These are phyloP conservation scores for Albugo candida DNA, from an alignment of 352 stramenopile species.

Conservation along the genomic window DNA sequence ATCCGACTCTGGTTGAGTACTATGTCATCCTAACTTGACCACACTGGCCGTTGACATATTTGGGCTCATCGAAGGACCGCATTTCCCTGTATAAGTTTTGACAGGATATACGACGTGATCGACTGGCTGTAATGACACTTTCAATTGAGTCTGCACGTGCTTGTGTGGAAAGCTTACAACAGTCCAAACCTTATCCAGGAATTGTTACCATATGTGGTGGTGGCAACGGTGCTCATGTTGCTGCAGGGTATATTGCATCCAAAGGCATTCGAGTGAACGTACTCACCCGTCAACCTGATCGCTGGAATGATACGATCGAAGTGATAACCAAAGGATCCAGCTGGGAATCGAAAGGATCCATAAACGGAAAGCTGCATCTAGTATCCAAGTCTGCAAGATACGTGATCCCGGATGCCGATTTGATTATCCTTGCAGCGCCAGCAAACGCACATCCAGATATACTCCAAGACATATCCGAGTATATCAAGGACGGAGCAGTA, in stretches of 20 bases:
- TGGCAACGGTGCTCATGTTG: conserved; percentile 82
- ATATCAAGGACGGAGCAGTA: conserved; percentile 71
- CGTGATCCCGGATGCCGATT: conserved; percentile 73
- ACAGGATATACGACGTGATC: too few relatives aligned
- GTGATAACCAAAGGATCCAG: conserved; percentile 68
- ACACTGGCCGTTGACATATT: too few relatives aligned
- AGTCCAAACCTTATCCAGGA: background rate
- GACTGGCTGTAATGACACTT: too few relatives aligned
- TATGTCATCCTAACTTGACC: too few relatives aligned
- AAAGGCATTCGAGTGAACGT: conserved; percentile 71
- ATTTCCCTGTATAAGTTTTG: too few relatives aligned
- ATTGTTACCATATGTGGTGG: conserved; percentile 80
- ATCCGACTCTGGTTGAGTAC: too few relatives aligned
- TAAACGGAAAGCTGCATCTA: conserved; percentile 43
- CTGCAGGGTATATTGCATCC: conserved; percentile 72
- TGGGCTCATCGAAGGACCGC: too few relatives aligned
- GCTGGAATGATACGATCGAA: conserved; percentile 60
- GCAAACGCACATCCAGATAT: conserved; percentile 77
- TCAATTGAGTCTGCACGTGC: too few relatives aligned
- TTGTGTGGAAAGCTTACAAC: too few relatives aligned
- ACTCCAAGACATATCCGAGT: conserved; percentile 46
- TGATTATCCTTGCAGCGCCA: conserved; percentile 79
- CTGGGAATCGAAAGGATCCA: conserved; percentile 61
- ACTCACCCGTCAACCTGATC: conserved; percentile 60
- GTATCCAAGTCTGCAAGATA: conserved; percentile 69